Conservation (phyloP, 108 stramenopile species). For the Cyclotella cryptica region DNA sequence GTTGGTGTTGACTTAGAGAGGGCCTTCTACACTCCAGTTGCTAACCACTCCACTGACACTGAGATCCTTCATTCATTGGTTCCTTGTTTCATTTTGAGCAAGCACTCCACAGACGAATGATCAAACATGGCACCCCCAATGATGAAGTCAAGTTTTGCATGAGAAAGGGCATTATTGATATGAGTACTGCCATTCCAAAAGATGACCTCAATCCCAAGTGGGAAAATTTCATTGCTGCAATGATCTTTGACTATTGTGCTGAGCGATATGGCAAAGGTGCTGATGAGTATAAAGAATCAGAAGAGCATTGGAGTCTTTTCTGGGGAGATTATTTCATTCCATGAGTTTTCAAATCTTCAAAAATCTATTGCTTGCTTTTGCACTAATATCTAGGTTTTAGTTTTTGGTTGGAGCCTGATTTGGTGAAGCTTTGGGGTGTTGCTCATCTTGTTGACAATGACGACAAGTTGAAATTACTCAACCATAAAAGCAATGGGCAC, state of each 20-base stretch:
- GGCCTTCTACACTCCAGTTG: background rate
- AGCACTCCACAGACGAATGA: slow-evolving; percentile 4
- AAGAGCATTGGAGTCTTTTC: slow-evolving; percentile 1
- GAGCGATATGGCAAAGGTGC: background rate
- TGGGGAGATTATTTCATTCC: background rate
- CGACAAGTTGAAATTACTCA: background rate
- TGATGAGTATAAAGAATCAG: background rate
- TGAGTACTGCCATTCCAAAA: slow-evolving; percentile 8
- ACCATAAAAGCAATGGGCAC: background rate
- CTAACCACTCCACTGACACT: background rate
- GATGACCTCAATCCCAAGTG: background rate
- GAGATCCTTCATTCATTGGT: background rate
- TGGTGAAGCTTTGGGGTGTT: slow-evolving; percentile 6
- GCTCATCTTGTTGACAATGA: background rate
- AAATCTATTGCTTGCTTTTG: background rate
- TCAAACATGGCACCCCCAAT: slow-evolving; percentile 1
- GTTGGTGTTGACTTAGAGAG: too few species aligned
- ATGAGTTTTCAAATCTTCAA: background rate
- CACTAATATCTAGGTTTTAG: too few species aligned
- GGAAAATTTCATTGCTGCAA: background rate
- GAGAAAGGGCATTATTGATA: background rate
- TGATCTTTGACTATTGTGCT: background rate
- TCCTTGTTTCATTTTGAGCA: slow-evolving; percentile 19
- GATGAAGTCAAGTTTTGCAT: slow-evolving; percentile 5
- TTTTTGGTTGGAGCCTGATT: slow-evolving; percentile 10